Base-by-base conservation (phyloP, 129 eudicot species). In the Artemisia annua region DNA sequence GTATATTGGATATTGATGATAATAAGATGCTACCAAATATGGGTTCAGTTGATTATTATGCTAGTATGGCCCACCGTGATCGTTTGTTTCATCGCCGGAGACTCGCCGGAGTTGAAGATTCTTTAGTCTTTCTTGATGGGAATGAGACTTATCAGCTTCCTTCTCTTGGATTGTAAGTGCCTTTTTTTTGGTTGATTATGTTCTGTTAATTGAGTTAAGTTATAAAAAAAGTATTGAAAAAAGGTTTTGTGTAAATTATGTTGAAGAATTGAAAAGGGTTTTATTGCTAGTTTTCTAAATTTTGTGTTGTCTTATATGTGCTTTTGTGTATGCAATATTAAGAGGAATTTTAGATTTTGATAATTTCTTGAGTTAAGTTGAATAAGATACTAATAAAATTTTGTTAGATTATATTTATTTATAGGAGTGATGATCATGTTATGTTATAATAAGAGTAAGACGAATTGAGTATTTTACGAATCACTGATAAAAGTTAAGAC, bases 31-130 rank as follows among this genome's bases (percentile, higher is more conserved):
- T 91, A 79, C 99, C 99, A 75, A 88, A 85, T 46, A 95, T 84
- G 79, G 97, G 96, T 43, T 77, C 75, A 26, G 44, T 77, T 30
- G 87, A 80, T 43, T 95, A 86, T 81, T 91, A 74, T 77, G 65
- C 96, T 32, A 93, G 96, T 66, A 78, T 90, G 93, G 86, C 94
- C 48, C 93, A 83, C 82, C 96, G 97, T 69, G 99, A 95, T 71
- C 90, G 81, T 19, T 70, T 85, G 63, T 53, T 86, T 59, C 84
- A 83, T 67, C 87, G 91, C 72, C 96, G 95, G 61, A 89, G 83
- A 6, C 88, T 88, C 17, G 86, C 90, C 70, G 80, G 63, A 59
- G 51, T 65, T 11, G 73, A 77, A 46, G 35, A 84, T 1, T 69
- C 86, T 11, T 83, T 91, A 54, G 83, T 84, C 44, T 95, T 95